phyloP scores from a whole-genome alignment of 352 stramenopile genomes.

The Globisporangium lucens region DNA sequence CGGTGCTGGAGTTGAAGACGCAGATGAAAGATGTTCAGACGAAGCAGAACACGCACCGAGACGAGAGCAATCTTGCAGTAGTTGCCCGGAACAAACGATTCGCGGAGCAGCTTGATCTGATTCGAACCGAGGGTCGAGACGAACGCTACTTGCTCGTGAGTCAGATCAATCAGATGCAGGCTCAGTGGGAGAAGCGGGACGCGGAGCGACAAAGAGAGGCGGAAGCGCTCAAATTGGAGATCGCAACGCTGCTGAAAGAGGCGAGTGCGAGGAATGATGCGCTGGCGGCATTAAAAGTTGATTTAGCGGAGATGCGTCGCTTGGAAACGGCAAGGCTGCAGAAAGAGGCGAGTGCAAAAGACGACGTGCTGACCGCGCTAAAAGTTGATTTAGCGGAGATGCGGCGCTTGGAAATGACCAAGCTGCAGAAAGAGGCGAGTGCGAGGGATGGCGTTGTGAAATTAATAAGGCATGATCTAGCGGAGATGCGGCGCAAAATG shows the following conservation, averaged over 20 bases:
- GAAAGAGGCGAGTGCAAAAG: too few species aligned
- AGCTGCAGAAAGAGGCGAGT: slow-evolving; percentile 2
- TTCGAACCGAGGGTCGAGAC: neutral
- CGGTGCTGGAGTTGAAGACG: neutral
- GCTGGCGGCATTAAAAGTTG: neutral
- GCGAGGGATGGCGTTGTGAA: neutral
- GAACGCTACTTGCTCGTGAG: neutral
- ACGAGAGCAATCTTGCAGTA: neutral
- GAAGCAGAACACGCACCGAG: neutral
- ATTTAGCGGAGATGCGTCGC: neutral
- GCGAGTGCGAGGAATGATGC: neutral
- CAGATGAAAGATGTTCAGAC: neutral
- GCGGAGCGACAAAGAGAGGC: neutral
- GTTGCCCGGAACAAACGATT: neutral
- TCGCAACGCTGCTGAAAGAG: neutral
- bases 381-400: too few species aligned
- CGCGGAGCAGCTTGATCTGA: neutral
- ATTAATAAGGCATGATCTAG: neutral
- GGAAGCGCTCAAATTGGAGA: neutral
- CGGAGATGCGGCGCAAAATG: neutral
- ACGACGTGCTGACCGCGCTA: too few species aligned
- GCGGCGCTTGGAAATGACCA: neutral
- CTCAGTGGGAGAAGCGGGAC: neutral
- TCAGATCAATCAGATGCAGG: neutral
- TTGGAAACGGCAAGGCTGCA: neutral